Evolutionary conservation across 1,284 basidiomycete genomes (phyloP).

Genomic region (Boletus nobilissimus): DNA sequence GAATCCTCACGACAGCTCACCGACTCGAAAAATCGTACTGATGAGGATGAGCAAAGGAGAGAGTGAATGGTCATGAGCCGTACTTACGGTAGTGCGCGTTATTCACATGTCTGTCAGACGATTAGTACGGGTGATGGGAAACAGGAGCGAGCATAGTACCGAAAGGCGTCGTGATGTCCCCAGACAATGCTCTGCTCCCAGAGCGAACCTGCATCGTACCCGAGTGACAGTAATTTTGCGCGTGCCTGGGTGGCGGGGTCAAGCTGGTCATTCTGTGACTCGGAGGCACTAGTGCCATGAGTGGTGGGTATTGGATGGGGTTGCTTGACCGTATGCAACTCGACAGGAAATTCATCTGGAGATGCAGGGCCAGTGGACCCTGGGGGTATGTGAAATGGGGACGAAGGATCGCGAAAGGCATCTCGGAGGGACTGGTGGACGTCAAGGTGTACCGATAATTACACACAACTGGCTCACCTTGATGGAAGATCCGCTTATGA

Average conservation of each 20-base stretch:
- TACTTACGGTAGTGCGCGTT: slow-evolving; percentile 74
- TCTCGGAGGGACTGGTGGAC: slow-evolving; percentile 59
- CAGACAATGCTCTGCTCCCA: slow-evolving; percentile 79
- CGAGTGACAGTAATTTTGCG: slow-evolving; percentile 56
- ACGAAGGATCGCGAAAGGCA: slow-evolving; percentile 70
- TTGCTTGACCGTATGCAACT: slow-evolving; percentile 6
- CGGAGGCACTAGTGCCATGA: neutral
- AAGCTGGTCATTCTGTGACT: slow-evolving; percentile 3
- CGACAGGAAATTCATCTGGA: slow-evolving; percentile 53
- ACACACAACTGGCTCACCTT: slow-evolving; percentile 34
- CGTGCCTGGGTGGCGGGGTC: slow-evolving; percentile 52
- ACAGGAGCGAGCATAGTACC: slow-evolving; percentile 59
- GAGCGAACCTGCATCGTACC: slow-evolving; percentile 69
- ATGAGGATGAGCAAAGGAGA: neutral
- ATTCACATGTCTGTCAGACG: slow-evolving; percentile 71
- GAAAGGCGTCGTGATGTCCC: slow-evolving; percentile 81
- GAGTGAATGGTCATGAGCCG: slow-evolving; percentile 2
- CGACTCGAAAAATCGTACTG: slow-evolving; percentile 76
- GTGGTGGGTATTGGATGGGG: neutral
- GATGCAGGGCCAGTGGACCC: slow-evolving; percentile 69
- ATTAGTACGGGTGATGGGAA: neutral
- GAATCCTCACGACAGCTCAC: slow-evolving; percentile 44
- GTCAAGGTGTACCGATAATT: neutral
- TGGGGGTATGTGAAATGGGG: slow-evolving; percentile 71
- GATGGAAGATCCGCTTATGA: slow-evolving; percentile 42